Evolutionary conservation across 495 filamentous ascomycete genomes (phyloP), one percentile per base, ranked within the genome.

Genomic region (Penicillium antarcticum): DNA sequence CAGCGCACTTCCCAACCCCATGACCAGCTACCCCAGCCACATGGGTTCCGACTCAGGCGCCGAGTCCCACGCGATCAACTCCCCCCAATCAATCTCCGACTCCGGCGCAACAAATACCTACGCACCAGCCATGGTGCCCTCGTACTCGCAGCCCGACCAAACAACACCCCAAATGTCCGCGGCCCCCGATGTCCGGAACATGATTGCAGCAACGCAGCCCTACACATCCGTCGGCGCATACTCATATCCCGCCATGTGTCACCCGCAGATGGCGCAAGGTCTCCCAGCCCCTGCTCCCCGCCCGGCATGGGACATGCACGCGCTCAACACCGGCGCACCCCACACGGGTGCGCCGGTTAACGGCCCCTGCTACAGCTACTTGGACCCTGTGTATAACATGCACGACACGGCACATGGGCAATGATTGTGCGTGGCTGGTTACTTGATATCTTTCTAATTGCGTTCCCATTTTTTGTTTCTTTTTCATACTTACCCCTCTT

Each of bases 81-180:
- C 77, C 19, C 76, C 77, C 3, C 72, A 72, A 45, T 77, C 74
- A 8, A 61, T 73, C 11, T 70, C 74, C 7, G 74, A 75, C 17
- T 58, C 64, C 29, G 58, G 66, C 11, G 60, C 65, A 1, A 60
- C 61, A 5, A 69, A 54, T 44, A 62, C 58, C 21, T 77, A 77
- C 42, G 59, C 61, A 21, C 36, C 59, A 14, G 48, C 35, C 26
- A 49, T 73, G 26, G 56, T 61, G 1, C 48, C 68, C 17, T 45
- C 56, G 3, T 75, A 75, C 37, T 60, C 60, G 0, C 59, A 65
- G 6, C 37, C 63, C 3, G 58, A 68, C 26, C 59, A 60, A 8
- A 16, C 56, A 3, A 51, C 50, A 21, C 36, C 52, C 7, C 51
- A 62, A 2, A 24, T 70, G 54, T 53, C 61, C 3, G 58, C 65